Conservation (phyloP, 108 stramenopile species). For the Skeletonema potamos region DNA sequence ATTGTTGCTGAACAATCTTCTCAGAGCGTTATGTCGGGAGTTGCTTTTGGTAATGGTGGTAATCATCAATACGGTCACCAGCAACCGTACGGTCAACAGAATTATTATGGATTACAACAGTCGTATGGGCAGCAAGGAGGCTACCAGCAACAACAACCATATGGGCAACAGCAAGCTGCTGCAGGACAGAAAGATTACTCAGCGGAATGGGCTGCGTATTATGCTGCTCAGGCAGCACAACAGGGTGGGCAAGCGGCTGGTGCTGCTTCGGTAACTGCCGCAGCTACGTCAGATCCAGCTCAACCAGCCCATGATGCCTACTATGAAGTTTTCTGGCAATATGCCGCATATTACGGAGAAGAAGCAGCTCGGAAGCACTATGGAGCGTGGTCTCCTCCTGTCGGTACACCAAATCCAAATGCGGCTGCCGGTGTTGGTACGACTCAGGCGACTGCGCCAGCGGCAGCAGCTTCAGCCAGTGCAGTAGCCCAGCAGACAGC, state of each 20-base stretch:
- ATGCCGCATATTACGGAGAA: slow-evolving; percentile 83
- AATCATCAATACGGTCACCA: slow-evolving; percentile 51
- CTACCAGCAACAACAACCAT: slow-evolving; percentile 28
- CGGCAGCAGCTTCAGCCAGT: slow-evolving; percentile 22
- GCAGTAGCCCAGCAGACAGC: slow-evolving; percentile 20
- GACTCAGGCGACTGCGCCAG: slow-evolving; percentile 40
- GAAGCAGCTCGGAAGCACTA: slow-evolving; percentile 86
- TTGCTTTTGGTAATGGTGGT: slow-evolving; percentile 42
- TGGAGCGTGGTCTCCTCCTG: slow-evolving; percentile 87
- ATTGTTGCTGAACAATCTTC: slow-evolving; percentile 84
- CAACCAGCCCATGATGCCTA: slow-evolving; percentile 76
- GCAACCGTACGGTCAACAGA: slow-evolving; percentile 43
- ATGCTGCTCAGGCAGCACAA: slow-evolving; percentile 62
- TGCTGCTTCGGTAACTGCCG: slow-evolving; percentile 30
- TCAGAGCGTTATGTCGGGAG: slow-evolving; percentile 72
- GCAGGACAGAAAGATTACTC: slow-evolving; percentile 55
- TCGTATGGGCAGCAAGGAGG: slow-evolving; percentile 33
- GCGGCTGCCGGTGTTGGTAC: slow-evolving; percentile 57
- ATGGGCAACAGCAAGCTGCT: slow-evolving; percentile 18
- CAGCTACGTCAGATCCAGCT: slow-evolving; percentile 26
- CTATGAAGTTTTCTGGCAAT: slow-evolving; percentile 90
- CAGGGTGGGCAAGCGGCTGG: slow-evolving; percentile 15
- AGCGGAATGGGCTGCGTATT: slow-evolving; percentile 74
- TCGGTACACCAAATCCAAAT: slow-evolving; percentile 87
- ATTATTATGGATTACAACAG: slow-evolving; percentile 42